Evolutionary conservation across 345 rosid species (phyloP).

Genomic region (Moricandia moricandioides): DNA sequence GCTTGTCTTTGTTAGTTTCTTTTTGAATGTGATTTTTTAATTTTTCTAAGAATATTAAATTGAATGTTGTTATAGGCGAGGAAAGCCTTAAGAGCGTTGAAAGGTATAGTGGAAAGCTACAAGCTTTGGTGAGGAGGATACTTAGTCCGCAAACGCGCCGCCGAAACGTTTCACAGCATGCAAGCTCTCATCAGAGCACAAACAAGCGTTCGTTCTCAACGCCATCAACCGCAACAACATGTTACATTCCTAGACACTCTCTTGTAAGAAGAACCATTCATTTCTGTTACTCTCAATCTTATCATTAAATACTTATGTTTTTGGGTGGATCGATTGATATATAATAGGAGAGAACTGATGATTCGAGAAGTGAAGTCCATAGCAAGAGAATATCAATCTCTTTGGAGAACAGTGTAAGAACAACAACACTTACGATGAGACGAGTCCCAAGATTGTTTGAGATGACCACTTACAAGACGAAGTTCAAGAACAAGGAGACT

Average conservation of each 20-base stretch:
- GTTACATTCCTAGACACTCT: constrained; percentile 53
- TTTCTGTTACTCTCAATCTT: neutral
- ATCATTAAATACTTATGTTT: neutral
- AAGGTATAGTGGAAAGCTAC: constrained; percentile 76
- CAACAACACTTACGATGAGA: constrained; percentile 43
- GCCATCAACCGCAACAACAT: constrained; percentile 41
- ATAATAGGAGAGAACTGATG: constrained; percentile 63
- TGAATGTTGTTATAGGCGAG: constrained; percentile 47
- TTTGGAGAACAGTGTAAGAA: constrained; percentile 39
- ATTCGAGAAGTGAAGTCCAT: constrained; percentile 66
- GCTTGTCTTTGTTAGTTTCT: constrained; percentile 7
- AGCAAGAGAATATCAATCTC: constrained; percentile 70
- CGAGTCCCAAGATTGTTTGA: constrained; percentile 82
- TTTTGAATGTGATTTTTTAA: neutral
- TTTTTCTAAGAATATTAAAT: neutral
- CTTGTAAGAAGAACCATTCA: constrained; percentile 35
- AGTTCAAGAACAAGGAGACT: constrained; percentile 58
- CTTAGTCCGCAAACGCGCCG: constrained; percentile 70
- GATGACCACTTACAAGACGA: constrained; percentile 62
- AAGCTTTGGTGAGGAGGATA: constrained; percentile 74
- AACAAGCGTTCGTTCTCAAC: constrained; percentile 53
- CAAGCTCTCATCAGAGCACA: constrained; percentile 83
- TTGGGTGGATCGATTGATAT: neutral
- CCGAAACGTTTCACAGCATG: constrained; percentile 72
- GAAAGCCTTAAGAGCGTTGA: constrained; percentile 68